Conservation (phyloP, 495 filamentous ascomycete genomes). For the Filosporella fistucella region DNA sequence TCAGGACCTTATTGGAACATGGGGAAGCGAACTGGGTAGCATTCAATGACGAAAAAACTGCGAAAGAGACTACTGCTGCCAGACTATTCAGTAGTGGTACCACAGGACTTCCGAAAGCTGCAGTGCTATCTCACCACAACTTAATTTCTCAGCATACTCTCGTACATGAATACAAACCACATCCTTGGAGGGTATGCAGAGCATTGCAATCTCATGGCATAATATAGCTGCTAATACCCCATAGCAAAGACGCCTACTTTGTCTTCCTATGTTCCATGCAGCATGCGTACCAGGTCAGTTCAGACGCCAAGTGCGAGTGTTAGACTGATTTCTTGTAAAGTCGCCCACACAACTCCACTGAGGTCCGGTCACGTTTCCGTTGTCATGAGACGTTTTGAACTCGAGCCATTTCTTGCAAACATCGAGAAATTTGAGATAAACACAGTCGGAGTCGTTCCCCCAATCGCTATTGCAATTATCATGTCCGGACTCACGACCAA, state of each 20-base stretch:
- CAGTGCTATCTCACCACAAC: slow-evolving; percentile 14
- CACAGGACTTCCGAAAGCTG: slow-evolving; percentile 22
- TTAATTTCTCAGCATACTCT: slow-evolving; percentile 24
- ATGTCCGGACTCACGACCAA: slow-evolving; percentile 33
- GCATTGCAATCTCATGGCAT: neutral
- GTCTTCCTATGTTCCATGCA: slow-evolving; percentile 55
- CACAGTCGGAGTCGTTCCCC: slow-evolving; percentile 52
- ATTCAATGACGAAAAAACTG: slow-evolving; percentile 30
- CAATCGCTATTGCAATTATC: slow-evolving; percentile 44
- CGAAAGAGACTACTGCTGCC: slow-evolving; percentile 13
- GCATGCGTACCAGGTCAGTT: slow-evolving; percentile 36
- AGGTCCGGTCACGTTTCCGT: slow-evolving; percentile 3
- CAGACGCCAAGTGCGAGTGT: slow-evolving; percentile 31
- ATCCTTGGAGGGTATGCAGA: slow-evolving; percentile 16
- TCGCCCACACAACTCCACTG: slow-evolving; percentile 13
- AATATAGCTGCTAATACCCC: slow-evolving; percentile 17
- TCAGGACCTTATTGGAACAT: slow-evolving; percentile 34
- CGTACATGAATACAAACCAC: slow-evolving; percentile 21
- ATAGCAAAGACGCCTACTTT: slow-evolving; percentile 2
- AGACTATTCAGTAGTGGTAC: slow-evolving; percentile 17
- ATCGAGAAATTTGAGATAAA: slow-evolving; percentile 49
- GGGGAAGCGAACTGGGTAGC: slow-evolving; percentile 46
- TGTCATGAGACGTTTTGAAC: slow-evolving; percentile 56
- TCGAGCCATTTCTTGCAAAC: slow-evolving; percentile 41
- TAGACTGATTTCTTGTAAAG: too few relatives aligned